phyloP scores from a whole-genome alignment of 371 early-diverging fungal species.

The Thermomucor indicae-seudaticae region DNA sequence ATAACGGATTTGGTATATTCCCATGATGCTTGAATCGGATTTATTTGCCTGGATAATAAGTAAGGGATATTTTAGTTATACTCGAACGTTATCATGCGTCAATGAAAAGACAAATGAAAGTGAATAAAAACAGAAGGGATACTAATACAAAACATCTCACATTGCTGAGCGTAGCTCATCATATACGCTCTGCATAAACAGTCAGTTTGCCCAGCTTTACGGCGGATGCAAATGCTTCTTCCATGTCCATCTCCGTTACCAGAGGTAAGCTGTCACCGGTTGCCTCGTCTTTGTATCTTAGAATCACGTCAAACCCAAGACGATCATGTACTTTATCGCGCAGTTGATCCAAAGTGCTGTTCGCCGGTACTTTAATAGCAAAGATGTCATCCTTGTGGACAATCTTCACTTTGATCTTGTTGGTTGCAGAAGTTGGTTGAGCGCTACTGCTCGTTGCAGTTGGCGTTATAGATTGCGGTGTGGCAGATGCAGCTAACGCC shows the following conservation, averaged over 20 bases:
- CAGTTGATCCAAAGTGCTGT: slow-evolving; percentile 51
- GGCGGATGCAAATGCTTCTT: slow-evolving; percentile 35
- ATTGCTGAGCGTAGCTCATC: too few relatives aligned
- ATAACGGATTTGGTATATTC: too few relatives aligned
- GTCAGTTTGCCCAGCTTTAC: slow-evolving; percentile 41
- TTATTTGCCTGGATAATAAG: too few relatives aligned
- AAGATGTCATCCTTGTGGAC: slow-evolving; percentile 67
- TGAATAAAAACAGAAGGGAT: too few relatives aligned
- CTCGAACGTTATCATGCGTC: too few relatives aligned
- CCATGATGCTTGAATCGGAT: too few relatives aligned
- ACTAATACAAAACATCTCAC: too few relatives aligned
- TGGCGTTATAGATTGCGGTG: slow-evolving; percentile 1
- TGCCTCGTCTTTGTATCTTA: slow-evolving; percentile 24
- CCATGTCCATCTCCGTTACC: slow-evolving; percentile 21
- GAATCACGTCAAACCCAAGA: slow-evolving; percentile 35
- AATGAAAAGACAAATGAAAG: too few relatives aligned
- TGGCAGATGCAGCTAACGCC: slow-evolving; percentile 4
- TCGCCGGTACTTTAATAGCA: slow-evolving; percentile 66
- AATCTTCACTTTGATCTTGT: slow-evolving; percentile 65
- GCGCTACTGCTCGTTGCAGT: not conserved
- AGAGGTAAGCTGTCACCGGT: slow-evolving; percentile 22
- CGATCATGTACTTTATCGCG: slow-evolving; percentile 58
- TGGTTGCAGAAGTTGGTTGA: not conserved
- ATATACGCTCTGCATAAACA: slow-evolving; percentile 29
- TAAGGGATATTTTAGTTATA: too few relatives aligned